Base-by-base conservation (phyloP, 2,329 filamentous ascomycete genomes). In the Penicillium verrucosum region DNA sequence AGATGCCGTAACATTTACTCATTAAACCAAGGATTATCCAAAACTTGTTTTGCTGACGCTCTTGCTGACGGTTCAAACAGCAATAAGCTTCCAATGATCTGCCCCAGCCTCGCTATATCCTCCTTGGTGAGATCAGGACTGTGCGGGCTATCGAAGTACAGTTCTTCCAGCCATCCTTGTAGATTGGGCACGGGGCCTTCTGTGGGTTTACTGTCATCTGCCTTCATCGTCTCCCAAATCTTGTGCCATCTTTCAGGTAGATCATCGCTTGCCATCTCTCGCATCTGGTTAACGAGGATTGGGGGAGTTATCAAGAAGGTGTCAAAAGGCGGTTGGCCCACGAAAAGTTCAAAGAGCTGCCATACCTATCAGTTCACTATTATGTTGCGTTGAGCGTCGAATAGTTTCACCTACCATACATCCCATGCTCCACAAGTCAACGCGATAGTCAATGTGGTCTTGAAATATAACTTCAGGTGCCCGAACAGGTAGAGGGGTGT, bases 391-490 rank as follows among this genome's bases (percentile, higher is more conserved):
- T 18, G 4, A 38, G 0, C n/a, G 36, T 18, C 36, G 2, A 38
- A 38, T 5, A 9, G 5, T 7, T 21, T 21, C 36, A 38, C 36
- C n/a, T 11, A 40, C 37, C 37, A 40, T 65, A 43, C 70, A 76
- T 2, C 68, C 74, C 62, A 71, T 64, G 57, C 72, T 72, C 74
- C 73, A 77, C 14, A 76, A 55, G 48, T 77, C 72, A 5, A 77
- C 67, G 46, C 64, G 68, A 64, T 72, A 60, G 62, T 77, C 69
- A 44, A 73, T 53, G 11, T 47, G 52, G 27, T 77, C 72, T 44
- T 63, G 41, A 51, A 77, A 75, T 25, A 78, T 67, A 48, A 73
- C 59, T 61, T 78, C 75, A 0, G 75, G 75, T 42, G 75, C 68
- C 11, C 70, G 68, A 50, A 77, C 40, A 51, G 54, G 3, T 41